Conservation (phyloP, 192 early-diverging fungal species). For the Coemansia biformis region DNA sequence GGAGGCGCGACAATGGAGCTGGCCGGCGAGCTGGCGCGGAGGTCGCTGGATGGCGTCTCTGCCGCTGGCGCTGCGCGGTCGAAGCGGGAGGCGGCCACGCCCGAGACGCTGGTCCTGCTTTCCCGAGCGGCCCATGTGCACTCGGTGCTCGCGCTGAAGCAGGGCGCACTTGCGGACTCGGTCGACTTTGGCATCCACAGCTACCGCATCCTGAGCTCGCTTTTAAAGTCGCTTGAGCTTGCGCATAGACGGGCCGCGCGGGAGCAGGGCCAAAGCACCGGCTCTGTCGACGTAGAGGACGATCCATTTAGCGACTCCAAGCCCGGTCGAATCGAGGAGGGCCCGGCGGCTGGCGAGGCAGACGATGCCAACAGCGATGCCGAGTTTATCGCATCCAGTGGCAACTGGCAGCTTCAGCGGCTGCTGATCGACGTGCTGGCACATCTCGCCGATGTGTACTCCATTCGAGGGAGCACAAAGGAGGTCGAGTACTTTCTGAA, state of each 20-base stretch:
- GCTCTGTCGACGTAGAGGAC: slow-evolving; percentile 5
- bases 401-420: slow-evolving; percentile 45
- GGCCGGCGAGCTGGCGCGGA: slow-evolving; percentile 12
- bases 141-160: slow-evolving; percentile 30
- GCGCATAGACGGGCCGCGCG: slow-evolving; percentile 4
- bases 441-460: slow-evolving; percentile 29
- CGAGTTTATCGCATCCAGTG: slow-evolving; percentile 22
- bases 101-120: slow-evolving; percentile 26
- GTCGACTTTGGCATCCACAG: slow-evolving; percentile 38
- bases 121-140: slow-evolving; percentile 23
- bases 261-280: neutral
- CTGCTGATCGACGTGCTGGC: slow-evolving; percentile 28
- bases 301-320: slow-evolving; percentile 27
- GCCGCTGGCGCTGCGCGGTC: slow-evolving; percentile 1
- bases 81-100: slow-evolving; percentile 8
- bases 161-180: slow-evolving; percentile 34
- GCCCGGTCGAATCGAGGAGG: neutral
- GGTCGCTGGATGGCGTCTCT: slow-evolving; percentile 3
- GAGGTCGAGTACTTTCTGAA: slow-evolving; percentile 43
- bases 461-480: slow-evolving; percentile 37
- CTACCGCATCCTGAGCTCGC: slow-evolving; percentile 35
- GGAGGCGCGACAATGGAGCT: slow-evolving; percentile 11
- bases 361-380: slow-evolving; percentile 14
- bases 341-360: neutral
- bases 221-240: slow-evolving; percentile 22